phyloP scores from a whole-genome alignment of 225 moss, liverwort and hornwort genomes.

The Straminergon stramineum region DNA sequence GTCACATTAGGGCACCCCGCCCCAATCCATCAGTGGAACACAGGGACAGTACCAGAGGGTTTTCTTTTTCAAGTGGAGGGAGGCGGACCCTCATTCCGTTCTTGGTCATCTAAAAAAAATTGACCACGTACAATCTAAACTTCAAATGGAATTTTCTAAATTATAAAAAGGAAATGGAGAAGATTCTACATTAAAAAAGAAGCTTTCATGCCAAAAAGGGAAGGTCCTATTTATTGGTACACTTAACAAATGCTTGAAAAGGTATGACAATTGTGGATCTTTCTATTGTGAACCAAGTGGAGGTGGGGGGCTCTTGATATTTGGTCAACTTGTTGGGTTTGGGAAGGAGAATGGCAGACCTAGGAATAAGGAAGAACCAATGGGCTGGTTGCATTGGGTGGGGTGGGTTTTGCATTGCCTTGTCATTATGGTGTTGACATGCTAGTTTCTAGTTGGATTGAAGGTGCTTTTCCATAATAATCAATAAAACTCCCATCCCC shows the following conservation, averaged over 20 bases:
- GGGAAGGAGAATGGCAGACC: background rate
- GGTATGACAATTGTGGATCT: background rate
- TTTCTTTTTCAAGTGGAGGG: background rate
- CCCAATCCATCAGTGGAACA: no score
- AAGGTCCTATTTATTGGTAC: background rate
- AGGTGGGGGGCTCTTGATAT: no score
- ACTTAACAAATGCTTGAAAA: background rate
- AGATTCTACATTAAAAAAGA: background rate
- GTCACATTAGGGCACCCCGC: no score
- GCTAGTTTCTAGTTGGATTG: rapidly evolving
- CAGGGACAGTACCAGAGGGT: no score
- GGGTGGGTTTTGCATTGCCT: background rate
- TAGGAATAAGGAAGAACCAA: no score
- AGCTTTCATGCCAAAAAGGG: background rate
- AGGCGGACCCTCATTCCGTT: background rate
- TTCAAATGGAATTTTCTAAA: background rate
- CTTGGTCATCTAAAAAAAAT: background rate
- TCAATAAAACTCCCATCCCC: no score
- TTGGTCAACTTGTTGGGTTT: background rate
- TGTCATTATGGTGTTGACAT: rapidly evolving
- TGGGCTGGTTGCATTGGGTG: rapidly evolving
- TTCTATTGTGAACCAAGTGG: background rate
- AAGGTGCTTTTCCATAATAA: background rate
- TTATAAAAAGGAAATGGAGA: background rate
- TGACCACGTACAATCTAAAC: background rate